Evolutionary conservation across 805 yeast species (phyloP), one percentile per base, ranked within the genome.

Genomic region (Cyberlindnera lachancei): DNA sequence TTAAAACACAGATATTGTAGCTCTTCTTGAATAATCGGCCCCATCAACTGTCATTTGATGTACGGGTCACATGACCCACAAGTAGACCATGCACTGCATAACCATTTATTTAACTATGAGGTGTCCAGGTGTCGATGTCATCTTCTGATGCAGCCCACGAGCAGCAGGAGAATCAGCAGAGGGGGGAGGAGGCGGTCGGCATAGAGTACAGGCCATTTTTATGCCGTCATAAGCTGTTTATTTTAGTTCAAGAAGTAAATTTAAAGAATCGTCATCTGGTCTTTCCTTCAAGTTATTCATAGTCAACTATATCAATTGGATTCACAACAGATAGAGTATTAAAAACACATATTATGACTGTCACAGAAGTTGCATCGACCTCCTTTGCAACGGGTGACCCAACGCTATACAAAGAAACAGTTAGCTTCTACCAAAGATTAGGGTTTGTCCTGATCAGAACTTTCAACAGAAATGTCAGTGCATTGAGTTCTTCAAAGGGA

Each of bases 381-480:
- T 79, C 90, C 23, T 59, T 80, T 34, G 74, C 75, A 26, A 76
- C 87, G 8, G 56, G 62, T 31, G 69, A 67, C 44, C 59, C 66
- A 4, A 56, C 53, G 7, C 50, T 54, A 23, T 81, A 72, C 54
- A 59, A 59, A 5, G 50, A 59, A 21, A 51, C 80, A 10, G 59
- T 73, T 31, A 46, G 58, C n/a, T 82, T 79, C 56, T 82, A 81
- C 58, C 63, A 56, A 42, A 43, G 56, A 18, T 59, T 81, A 35
- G 88, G 88, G 16, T 80, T 80, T 50, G 59, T 67, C 21, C 61
- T 75, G 23, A 64, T 74, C 29, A 74, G 79, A 50, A 74, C 66
- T 45, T 81, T 66, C 54, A 64, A 76, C 39, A 77, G 79, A 41
- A 70, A 61, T 52, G 48, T 57, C 30, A 42, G 36, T 15, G 48